phyloP scores from a whole-genome alignment of 208 protist genomes.

The Crithidia acanthocephali region DNA sequence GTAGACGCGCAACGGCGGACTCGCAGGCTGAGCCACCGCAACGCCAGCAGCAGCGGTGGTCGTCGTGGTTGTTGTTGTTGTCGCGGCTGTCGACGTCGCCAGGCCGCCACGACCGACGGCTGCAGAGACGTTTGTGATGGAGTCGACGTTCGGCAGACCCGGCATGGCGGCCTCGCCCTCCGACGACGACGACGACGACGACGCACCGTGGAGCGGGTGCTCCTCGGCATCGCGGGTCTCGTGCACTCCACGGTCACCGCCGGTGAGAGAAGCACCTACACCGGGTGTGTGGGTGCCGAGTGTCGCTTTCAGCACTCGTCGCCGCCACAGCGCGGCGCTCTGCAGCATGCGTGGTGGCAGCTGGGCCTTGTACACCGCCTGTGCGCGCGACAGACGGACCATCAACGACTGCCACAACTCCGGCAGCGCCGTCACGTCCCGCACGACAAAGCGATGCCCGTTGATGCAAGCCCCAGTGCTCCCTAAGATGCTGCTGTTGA shows the following conservation, averaged over 20 bases:
- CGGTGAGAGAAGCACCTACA: not conserved
- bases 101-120: not conserved
- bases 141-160: constrained; percentile 11
- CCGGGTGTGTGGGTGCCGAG: not conserved
- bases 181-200: constrained; percentile 11
- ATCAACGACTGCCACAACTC: constrained; percentile 34
- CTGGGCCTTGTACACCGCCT: constrained; percentile 26
- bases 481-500: constrained; percentile 1
- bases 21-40: not conserved
- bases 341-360: constrained; percentile 27
- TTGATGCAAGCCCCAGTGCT: not conserved
- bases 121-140: constrained; percentile 14
- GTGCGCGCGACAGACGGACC: constrained; percentile 19
- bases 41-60: not conserved
- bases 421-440: constrained; percentile 22
- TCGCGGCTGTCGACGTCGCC: too few species aligned
- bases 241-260: not conserved
- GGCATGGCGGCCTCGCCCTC: constrained; percentile 22
- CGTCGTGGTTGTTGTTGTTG: not conserved
- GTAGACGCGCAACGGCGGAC: constrained; percentile 13
- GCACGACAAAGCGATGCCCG: constrained; percentile 25
- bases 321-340: constrained; percentile 25
- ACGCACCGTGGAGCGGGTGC: constrained; percentile 3
- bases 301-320: constrained; percentile 8
- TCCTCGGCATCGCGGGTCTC: not conserved